Evolutionary conservation across 306 rosid genomes (phyloP), one percentile per base, ranked within the genome.

Genomic region (Begonia loranthoides): DNA sequence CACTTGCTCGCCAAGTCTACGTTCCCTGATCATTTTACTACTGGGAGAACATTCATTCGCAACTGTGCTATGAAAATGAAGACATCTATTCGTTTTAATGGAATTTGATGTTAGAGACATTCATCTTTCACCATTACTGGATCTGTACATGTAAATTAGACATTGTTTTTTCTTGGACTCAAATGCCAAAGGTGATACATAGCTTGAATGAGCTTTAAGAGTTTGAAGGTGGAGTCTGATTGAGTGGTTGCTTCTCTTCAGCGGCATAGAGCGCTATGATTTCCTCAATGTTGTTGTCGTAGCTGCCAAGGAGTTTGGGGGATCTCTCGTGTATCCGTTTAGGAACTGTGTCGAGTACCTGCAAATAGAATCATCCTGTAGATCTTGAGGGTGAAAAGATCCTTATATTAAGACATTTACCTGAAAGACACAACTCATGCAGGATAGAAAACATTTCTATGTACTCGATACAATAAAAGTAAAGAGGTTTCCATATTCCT

Each of bases 331-430:
- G 95, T 61, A 88, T 68, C 49, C 69, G 77, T 64, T 43, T 67
- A 8, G 96, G 94, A 73, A 84, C 67, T 67, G 83, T 72, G 65
- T 87, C 94, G 51, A 87, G 82, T 51, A 94, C 87, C 96, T 87
- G 86, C 76, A 60, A 28, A 28, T 28, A 28, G 7, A 28, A 28
- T 28, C 7, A 6, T n/a, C n/a, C n/a, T n/a, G n/a, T n/a, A n/a
- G n/a, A n/a, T n/a, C n/a, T n/a, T n/a, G n/a, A n/a, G n/a, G n/a
- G n/a, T n/a, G n/a, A n/a, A n/a, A n/a, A n/a, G n/a, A n/a, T n/a
- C n/a, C n/a, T n/a, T n/a, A n/a, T n/a, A n/a, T n/a, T n/a, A n/a
- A n/a, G n/a, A n/a, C n/a, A n/a, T n/a, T n/a, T n/a, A n/a, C n/a
- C n/a, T n/a, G n/a, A n/a, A n/a, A n/a, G n/a, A n/a, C n/a, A n/a